A percentile compares a stretch with the other conserved stretches of the same genome.
Evolutionary conservation across 345 rosid genomes (phyloP).

Genomic region (Citrus reticulata): DNA sequence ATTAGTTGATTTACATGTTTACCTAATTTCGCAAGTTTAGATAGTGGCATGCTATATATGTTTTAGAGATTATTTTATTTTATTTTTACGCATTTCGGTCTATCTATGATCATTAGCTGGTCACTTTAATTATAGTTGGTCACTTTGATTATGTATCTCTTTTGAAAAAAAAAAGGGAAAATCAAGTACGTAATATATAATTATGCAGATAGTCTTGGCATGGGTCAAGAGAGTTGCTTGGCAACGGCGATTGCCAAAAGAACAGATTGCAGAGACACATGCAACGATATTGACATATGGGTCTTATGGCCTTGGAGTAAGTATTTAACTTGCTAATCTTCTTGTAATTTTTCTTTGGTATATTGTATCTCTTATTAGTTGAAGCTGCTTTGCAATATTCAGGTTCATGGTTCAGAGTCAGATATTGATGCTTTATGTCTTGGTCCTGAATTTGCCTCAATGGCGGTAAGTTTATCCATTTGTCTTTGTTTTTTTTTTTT

Average conservation of each 20-base stretch:
- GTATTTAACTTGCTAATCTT: neutral
- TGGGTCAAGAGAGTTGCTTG: slow-evolving; percentile 56
- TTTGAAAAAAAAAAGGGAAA: no score
- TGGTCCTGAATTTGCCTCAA: slow-evolving; percentile 49
- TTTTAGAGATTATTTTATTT: neutral
- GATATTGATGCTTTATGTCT: slow-evolving; percentile 57
- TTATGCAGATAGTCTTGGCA: slow-evolving; percentile 35
- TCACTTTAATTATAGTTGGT: neutral
- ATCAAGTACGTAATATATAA: neutral
- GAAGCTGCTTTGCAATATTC: neutral
- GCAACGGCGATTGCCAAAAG: slow-evolving; percentile 37
- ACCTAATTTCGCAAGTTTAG: neutral
- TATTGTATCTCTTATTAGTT: neutral
- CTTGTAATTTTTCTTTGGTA: neutral
- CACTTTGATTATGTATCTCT: neutral
- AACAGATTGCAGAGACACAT: slow-evolving; percentile 32
- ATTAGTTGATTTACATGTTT: neutral
- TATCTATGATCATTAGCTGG: neutral
- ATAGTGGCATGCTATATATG: neutral
- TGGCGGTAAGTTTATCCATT: slow-evolving; percentile 36
- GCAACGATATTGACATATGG: slow-evolving; percentile 54
- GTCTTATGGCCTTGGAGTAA: slow-evolving; percentile 61
- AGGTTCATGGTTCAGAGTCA: slow-evolving; percentile 63
- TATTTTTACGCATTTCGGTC: neutral
- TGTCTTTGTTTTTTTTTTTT: neutral